phyloP scores from a whole-genome alignment of 2,329 filamentous ascomycete genomes.

The Pestalotiopsis fici region DNA sequence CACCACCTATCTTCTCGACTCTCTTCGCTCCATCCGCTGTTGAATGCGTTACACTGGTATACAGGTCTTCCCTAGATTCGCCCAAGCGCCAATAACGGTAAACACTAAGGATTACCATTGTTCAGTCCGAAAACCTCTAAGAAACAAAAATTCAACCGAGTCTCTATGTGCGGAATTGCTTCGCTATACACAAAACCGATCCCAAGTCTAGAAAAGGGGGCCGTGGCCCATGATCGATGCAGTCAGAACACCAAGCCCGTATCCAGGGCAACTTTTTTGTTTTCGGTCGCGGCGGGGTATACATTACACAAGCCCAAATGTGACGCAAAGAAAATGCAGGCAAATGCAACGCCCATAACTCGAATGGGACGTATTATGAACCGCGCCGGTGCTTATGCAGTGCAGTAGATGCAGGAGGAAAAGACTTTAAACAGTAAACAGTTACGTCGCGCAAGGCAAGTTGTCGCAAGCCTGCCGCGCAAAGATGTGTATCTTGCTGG shows the following conservation, averaged over 20 bases:
- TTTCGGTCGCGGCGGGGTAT: background rate
- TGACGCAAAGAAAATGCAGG: constrained; percentile 3
- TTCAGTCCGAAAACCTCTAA: constrained; percentile 2
- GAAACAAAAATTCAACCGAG: background rate
- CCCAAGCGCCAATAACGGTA: constrained; percentile 13
- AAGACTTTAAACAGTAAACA: constrained; percentile 10
- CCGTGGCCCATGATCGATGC: background rate
- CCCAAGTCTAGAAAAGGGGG: constrained; percentile 5
- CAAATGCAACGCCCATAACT: background rate
- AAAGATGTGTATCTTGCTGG: background rate
- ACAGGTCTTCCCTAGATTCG: background rate
- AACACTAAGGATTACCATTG: constrained; percentile 23
- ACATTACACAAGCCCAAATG: background rate
- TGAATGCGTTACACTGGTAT: background rate
- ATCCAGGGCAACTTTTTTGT: background rate
- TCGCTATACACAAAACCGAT: background rate
- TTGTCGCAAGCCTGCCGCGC: background rate
- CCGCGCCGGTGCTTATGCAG: background rate
- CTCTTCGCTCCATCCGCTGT: background rate
- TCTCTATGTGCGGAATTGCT: constrained; percentile 1
- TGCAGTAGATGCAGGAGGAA: constrained; percentile 5
- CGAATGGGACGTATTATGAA: background rate
- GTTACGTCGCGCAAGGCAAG: background rate
- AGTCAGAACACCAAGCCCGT: background rate
- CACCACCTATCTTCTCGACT: background rate